Conservation (phyloP, 2,329 filamentous ascomycete genomes). For the Elsinoe perseae region DNA sequence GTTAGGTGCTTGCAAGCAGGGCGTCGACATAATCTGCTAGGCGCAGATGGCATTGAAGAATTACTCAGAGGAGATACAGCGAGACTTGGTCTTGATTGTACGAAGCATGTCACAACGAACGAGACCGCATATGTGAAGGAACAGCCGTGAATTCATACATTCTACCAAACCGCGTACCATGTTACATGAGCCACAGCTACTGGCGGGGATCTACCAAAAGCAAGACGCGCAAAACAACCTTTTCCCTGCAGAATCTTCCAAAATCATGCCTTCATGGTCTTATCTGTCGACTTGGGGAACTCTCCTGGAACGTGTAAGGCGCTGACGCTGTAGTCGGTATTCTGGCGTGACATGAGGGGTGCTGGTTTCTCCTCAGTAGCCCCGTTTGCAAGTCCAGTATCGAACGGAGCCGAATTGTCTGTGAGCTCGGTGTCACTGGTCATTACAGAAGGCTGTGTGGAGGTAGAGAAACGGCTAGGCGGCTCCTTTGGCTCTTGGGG, state of each 20-base stretch:
- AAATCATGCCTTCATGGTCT: slow-evolving; percentile 7
- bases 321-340: slow-evolving; percentile 48
- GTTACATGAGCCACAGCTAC: neutral
- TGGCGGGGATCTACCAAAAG: neutral
- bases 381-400: neutral
- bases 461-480: slow-evolving; percentile 9
- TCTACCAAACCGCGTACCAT: neutral
- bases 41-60: neutral
- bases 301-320: slow-evolving; percentile 63
- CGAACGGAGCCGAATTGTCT: neutral
- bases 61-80: neutral
- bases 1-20: neutral
- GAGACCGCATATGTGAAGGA: neutral
- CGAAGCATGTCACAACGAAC: neutral
- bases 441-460: slow-evolving; percentile 7
- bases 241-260: neutral
- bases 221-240: neutral
- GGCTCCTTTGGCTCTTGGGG: neutral
- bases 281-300: slow-evolving; percentile 31
- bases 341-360: slow-evolving; percentile 16
- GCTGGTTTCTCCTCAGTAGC: neutral
- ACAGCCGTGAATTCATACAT: neutral
- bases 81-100: neutral
- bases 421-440: slow-evolving; percentile 11
- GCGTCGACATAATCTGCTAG: slow-evolving; percentile 1